Evolutionary conservation across 306 rosid genomes (phyloP), one percentile per base, ranked within the genome.

Genomic region (Casuarina equisetifolia): DNA sequence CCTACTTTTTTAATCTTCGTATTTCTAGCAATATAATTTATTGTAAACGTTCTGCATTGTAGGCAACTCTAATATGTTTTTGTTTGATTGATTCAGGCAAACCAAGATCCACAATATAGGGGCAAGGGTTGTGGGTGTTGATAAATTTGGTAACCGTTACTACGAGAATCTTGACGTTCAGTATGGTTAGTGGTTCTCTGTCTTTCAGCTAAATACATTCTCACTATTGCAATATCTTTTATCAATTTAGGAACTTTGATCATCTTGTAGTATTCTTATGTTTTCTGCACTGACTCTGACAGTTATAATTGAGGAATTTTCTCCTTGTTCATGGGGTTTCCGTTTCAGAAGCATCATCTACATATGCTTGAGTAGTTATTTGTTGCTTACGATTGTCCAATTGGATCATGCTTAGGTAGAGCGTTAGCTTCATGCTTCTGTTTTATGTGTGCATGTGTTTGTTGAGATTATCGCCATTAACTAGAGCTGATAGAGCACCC

Each of bases 101-200:
- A 96, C 99, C 68, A 96, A 96, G 90, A 96, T 96, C 89, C 99
- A 96, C 80, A 92, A 90, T 78, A 91, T 96, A 50, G 96, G 97
- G 76, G 98, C 96, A 46, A 92, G 53, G 48, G 88, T 95, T 67
- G 97, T 95, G 75, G 98, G 99, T 79, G 91, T 92, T 82, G 99
- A 95, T 86, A 88, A 92, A 75, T 77, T 87, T 83, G 99, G 99
- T 51, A 95, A 92, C 82, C 92, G 92, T 86, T 95, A 95, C 74
- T 95, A 87, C 59, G 92, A 95, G 96, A 91, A 67, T 44, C 89
- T 89, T 35, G 86, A 85, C 77, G 62, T 49, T 51, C 97, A 90
- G 75, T 87, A 57, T 83, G 99, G 99, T 95, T 52, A 80, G 96
- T 85, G 35, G 63, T 78, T 70, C 19, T 76, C 10, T 67, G 44